phyloP scores from a whole-genome alignment of 2,329 filamentous ascomycete species.

The Aspergillus oerlinghausenensis region DNA sequence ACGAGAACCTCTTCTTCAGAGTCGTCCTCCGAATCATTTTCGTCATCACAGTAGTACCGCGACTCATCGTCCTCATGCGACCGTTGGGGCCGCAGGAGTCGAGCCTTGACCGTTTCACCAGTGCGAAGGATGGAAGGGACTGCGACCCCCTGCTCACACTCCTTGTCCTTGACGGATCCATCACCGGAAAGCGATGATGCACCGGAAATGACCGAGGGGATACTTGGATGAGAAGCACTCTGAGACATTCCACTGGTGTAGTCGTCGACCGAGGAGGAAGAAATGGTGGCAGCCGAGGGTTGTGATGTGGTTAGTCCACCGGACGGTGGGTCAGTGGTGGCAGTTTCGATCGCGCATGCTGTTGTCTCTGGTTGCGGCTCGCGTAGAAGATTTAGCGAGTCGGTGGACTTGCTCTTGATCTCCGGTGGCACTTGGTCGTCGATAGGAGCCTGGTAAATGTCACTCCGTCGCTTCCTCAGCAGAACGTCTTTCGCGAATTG shows the following conservation, averaged over 20 bases:
- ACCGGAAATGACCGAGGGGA: conserved; percentile 42
- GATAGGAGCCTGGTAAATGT: conserved; percentile 19
- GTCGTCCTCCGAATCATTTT: conserved; percentile 35
- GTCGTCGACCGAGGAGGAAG: conserved; percentile 44
- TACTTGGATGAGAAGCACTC: conserved; percentile 45
- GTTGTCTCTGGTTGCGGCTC: conserved; percentile 10
- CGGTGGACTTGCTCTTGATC: conserved; percentile 21
- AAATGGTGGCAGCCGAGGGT: conserved; percentile 44
- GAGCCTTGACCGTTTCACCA: conserved; percentile 39
- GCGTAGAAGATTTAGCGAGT: conserved; percentile 16
- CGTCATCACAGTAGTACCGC: conserved; percentile 39
- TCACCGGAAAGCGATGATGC: conserved; percentile 44
- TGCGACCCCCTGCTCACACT: conserved; percentile 19
- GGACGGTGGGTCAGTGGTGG: conserved; percentile 14
- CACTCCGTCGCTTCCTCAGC: conserved; percentile 27
- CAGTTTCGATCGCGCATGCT: conserved; percentile 10
- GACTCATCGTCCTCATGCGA: conserved; percentile 34
- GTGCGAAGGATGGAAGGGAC: conserved; percentile 40
- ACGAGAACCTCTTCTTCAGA: conserved; percentile 42
- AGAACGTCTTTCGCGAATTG: conserved; percentile 32
- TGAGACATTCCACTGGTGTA: conserved; percentile 45
- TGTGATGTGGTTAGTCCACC: conserved; percentile 31
- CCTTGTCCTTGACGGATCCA: conserved; percentile 25
- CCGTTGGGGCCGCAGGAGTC: conserved; percentile 15
- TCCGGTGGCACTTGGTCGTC: conserved; percentile 11